Conservation (phyloP, 176 grass and related monocot genomes). For the Luzula sylvatica region DNA sequence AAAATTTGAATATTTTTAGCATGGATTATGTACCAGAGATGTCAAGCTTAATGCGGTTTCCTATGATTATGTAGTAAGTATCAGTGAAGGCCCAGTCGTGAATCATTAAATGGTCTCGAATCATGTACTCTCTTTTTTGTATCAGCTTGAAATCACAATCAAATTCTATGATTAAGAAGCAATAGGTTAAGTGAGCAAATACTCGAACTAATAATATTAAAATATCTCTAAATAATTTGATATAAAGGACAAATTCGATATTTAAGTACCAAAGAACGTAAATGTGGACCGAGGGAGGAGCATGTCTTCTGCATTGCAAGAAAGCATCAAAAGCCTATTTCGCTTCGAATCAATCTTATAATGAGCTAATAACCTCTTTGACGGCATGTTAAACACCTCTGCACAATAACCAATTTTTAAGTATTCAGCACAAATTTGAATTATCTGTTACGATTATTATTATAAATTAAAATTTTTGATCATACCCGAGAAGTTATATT, state of each 20-base stretch:
- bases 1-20: background rate
- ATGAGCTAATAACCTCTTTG: constrained; percentile 74
- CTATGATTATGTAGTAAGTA: constrained; percentile 58
- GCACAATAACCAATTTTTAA: background rate
- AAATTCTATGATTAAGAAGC: constrained; percentile 36
- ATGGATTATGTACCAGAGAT: constrained; percentile 39
- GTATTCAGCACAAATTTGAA: no score
- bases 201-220: no score
- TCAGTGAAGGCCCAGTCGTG: constrained; percentile 96
- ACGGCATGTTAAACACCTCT: constrained; percentile 71
- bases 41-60: constrained; percentile 86
- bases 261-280: constrained; percentile 70
- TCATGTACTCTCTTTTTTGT: constrained; percentile 60
- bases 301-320: constrained; percentile 94
- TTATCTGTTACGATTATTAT: background rate
- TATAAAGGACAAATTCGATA: background rate
- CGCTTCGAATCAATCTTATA: constrained; percentile 64
- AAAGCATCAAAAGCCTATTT: constrained; percentile 57
- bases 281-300: constrained; percentile 83
- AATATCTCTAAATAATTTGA: background rate
- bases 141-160: constrained; percentile 46
- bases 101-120: constrained; percentile 89
- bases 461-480: background rate
- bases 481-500: background rate
- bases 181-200: no score